Percentiles rank a stretch among this genome's conserved stretches.
Conservation (phyloP, 1,284 basidiomycete species). For the Apiotrichum brassicae region DNA sequence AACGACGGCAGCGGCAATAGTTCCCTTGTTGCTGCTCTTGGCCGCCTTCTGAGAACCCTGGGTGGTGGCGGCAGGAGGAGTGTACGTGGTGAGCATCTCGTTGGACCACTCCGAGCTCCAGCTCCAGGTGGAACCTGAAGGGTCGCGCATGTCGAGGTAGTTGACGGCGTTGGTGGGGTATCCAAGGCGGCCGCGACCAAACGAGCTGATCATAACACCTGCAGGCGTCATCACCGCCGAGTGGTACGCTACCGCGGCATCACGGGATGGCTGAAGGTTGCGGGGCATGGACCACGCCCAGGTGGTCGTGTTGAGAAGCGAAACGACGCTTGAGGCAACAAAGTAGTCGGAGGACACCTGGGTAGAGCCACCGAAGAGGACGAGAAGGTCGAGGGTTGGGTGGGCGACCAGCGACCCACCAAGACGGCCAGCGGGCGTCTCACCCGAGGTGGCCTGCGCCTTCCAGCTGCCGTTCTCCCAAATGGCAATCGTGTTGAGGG, state of each 20-base stretch:
- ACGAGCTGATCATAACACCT: slow-evolving; percentile 46
- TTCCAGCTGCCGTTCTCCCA: slow-evolving; percentile 38
- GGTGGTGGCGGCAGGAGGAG: not conserved
- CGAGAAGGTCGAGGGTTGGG: slow-evolving; percentile 21
- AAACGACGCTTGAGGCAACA: slow-evolving; percentile 26
- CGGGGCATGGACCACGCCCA: slow-evolving; percentile 41
- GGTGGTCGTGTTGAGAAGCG: slow-evolving; percentile 42
- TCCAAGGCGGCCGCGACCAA: slow-evolving; percentile 34
- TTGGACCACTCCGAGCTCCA: slow-evolving; percentile 42
- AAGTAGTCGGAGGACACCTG: slow-evolving; percentile 8
- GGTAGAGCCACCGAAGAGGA: slow-evolving; percentile 13
- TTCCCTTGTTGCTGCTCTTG: slow-evolving; percentile 16
- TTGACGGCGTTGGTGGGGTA: slow-evolving; percentile 29
- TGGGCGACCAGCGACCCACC: slow-evolving; percentile 44
- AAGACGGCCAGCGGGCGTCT: slow-evolving; percentile 36
- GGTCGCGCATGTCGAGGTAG: slow-evolving; percentile 44
- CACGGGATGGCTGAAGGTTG: slow-evolving; percentile 37
- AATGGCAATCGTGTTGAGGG: slow-evolving; percentile 30
- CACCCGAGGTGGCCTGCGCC: slow-evolving; percentile 31
- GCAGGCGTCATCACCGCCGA: slow-evolving; percentile 43
- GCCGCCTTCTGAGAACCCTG: too few species aligned
- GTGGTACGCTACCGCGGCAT: slow-evolving; percentile 40
- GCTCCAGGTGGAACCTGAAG: slow-evolving; percentile 27
- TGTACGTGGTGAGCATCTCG: slow-evolving; percentile 30
- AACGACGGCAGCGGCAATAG: slow-evolving; percentile 33